A percentile compares a stretch with the other conserved stretches of the same genome.
phyloP scores from a whole-genome alignment of 257 asterid species.

The Striga asiatica region DNA sequence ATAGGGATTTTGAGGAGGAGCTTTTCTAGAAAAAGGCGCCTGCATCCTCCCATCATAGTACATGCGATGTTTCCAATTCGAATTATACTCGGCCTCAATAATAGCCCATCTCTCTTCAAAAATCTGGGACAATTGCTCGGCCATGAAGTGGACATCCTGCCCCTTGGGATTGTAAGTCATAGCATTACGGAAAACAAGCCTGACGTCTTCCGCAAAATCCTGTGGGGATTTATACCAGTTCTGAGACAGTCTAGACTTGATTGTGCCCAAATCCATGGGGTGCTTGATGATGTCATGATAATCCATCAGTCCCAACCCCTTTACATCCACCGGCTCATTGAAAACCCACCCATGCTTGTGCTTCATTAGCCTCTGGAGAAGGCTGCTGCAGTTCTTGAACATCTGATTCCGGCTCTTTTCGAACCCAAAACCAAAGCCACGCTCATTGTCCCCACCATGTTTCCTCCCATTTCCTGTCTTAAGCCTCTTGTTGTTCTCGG shows the following conservation, averaged over 20 bases:
- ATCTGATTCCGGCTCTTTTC: slow-evolving; percentile 35
- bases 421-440: slow-evolving; percentile 24
- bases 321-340: slow-evolving; percentile 62
- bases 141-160: slow-evolving; percentile 76
- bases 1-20: slow-evolving; percentile 23
- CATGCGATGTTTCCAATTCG: slow-evolving; percentile 38
- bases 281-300: slow-evolving; percentile 57
- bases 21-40: slow-evolving; percentile 44
- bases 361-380: slow-evolving; percentile 71
- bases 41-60: slow-evolving; percentile 47
- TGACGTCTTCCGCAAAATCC: slow-evolving; percentile 72
- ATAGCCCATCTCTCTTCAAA: slow-evolving; percentile 70
- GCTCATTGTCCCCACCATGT: slow-evolving; percentile 23
- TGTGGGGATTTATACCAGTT: slow-evolving; percentile 53
- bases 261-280: slow-evolving; percentile 86
- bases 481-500: slow-evolving; percentile 53
- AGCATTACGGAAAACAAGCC: slow-evolving; percentile 75
- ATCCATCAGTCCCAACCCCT: slow-evolving; percentile 47
- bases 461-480: slow-evolving; percentile 50
- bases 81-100: slow-evolving; percentile 49
- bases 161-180: slow-evolving; percentile 77
- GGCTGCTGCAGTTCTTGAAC: slow-evolving; percentile 47
- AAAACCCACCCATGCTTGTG: slow-evolving; percentile 79
- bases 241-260: slow-evolving; percentile 46
- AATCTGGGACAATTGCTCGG: slow-evolving; percentile 43